Percentiles rank a stretch among this genome's conserved stretches.
phyloP scores from a whole-genome alignment of 176 grass and related monocot species.

The Aechmea fasciata region DNA sequence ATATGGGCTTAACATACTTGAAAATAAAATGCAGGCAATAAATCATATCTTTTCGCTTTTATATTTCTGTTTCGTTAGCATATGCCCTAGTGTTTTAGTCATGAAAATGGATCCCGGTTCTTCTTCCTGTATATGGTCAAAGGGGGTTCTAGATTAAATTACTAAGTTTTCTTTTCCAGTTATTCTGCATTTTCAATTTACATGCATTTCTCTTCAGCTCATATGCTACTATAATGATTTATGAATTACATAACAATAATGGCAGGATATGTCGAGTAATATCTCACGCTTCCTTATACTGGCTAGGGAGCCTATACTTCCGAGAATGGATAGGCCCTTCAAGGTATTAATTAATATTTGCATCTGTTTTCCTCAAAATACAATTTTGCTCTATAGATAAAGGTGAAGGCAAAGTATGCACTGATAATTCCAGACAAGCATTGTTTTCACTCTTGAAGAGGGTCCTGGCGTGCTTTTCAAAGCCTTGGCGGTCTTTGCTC shows the following conservation, averaged over 20 bases:
- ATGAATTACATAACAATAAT: background rate
- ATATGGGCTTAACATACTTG: slow-evolving; percentile 43
- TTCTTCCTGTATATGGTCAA: no score
- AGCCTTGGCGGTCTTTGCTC: slow-evolving; percentile 44
- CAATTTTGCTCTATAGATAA: background rate
- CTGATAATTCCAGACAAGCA: slow-evolving; percentile 34
- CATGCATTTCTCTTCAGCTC: background rate
- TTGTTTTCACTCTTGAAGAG: slow-evolving; percentile 53
- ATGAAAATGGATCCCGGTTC: no score
- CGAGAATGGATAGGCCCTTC: slow-evolving; percentile 27
- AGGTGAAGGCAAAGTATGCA: background rate
- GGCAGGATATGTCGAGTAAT: slow-evolving; percentile 41
- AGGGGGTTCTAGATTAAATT: no score
- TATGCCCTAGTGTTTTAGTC: background rate
- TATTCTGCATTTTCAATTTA: no score
- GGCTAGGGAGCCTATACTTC: slow-evolving; percentile 35
- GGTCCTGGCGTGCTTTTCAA: slow-evolving; percentile 40
- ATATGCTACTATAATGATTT: background rate
- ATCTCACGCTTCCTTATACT: slow-evolving; percentile 43
- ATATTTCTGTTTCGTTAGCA: background rate
- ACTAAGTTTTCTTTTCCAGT: no score
- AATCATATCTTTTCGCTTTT: background rate
- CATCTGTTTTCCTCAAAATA: background rate
- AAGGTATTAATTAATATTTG: slow-evolving; percentile 31
- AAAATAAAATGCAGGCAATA: slow-evolving; percentile 44